Evolutionary conservation across 352 stramenopile genomes (phyloP).

Genomic region (Globisporangium nagaii): DNA sequence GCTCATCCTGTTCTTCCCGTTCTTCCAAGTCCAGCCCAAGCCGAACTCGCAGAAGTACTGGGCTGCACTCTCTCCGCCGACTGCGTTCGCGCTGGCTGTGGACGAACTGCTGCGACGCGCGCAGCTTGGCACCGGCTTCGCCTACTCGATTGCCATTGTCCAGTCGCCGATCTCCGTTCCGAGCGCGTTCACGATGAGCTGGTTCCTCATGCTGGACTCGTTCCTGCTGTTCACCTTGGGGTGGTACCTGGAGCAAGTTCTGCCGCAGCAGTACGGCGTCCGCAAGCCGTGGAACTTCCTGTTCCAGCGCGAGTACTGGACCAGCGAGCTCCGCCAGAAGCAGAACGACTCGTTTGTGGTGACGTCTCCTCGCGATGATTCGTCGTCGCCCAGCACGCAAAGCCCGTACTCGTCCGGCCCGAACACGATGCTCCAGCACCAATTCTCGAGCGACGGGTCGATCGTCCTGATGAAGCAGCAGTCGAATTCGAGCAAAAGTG

Average conservation of each 20-base stretch:
- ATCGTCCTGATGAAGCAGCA: constrained; percentile 19
- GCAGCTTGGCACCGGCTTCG: constrained; percentile 53
- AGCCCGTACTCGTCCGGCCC: constrained; percentile 16
- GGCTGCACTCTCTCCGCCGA: constrained; percentile 50
- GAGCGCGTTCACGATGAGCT: constrained; percentile 41
- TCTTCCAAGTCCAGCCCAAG: constrained; percentile 51
- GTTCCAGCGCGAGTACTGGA: constrained; percentile 44
- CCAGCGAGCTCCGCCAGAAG: background rate
- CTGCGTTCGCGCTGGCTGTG: constrained; percentile 59
- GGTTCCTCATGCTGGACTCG: constrained; percentile 72
- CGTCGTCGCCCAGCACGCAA: constrained; percentile 13
- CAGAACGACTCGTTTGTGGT: constrained; percentile 4
- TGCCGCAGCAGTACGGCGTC: constrained; percentile 89
- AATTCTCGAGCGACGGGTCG: constrained; percentile 24
- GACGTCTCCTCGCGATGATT: background rate
- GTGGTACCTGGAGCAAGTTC: constrained; percentile 91
- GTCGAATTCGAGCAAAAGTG: background rate
- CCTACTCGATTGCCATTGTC: constrained; percentile 40
- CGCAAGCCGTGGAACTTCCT: constrained; percentile 90
- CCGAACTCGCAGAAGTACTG: constrained; percentile 39
- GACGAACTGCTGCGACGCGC: constrained; percentile 54
- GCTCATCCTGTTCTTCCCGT: constrained; percentile 73
- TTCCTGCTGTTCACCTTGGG: constrained; percentile 77
- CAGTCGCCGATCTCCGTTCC: constrained; percentile 38
- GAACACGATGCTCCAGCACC: constrained; percentile 19